Percentiles rank a stretch among this genome's conserved stretches.
Evolutionary conservation across 805 yeast genomes (phyloP).

Genomic region (Kazachstania psychrophila): DNA sequence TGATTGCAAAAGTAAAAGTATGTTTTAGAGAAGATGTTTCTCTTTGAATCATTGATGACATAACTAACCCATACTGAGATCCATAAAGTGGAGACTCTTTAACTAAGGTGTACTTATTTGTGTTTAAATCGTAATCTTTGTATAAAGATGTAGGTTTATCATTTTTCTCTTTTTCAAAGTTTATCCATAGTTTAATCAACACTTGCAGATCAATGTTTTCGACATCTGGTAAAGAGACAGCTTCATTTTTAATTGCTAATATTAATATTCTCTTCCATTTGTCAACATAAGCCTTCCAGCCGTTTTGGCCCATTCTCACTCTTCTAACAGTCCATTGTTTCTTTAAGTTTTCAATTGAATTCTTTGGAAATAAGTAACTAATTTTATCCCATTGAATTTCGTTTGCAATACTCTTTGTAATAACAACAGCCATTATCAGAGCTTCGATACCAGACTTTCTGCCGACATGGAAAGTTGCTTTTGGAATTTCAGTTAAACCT

Average conservation of each 20-base stretch:
- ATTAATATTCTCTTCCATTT: slow-evolving; percentile 62
- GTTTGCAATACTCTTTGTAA: slow-evolving; percentile 51
- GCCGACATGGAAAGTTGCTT: slow-evolving; percentile 17
- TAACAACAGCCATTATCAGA: slow-evolving; percentile 55
- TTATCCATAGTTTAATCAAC: slow-evolving; percentile 58
- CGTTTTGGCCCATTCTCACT: slow-evolving; percentile 51
- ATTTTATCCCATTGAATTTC: slow-evolving; percentile 62
- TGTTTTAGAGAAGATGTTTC: slow-evolving; percentile 44
- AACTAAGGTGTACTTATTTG: slow-evolving; percentile 36
- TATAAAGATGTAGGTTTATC: slow-evolving; percentile 13
- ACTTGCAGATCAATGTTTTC: slow-evolving; percentile 41
- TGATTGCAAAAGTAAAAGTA: slow-evolving; percentile 34
- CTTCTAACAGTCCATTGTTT: slow-evolving; percentile 56
- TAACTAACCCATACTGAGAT: slow-evolving; percentile 37
- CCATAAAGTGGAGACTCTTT: slow-evolving; percentile 24
- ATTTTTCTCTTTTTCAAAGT: slow-evolving; percentile 33
- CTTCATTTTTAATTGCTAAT: slow-evolving; percentile 47
- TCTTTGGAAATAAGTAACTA: slow-evolving; percentile 36
- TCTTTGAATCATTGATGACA: slow-evolving; percentile 61
- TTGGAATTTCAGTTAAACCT: not conserved
- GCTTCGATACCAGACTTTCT: slow-evolving; percentile 41
- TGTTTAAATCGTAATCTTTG: slow-evolving; percentile 40
- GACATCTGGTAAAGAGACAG: slow-evolving; percentile 41
- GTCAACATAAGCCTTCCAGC: slow-evolving; percentile 42
- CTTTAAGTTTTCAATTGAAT: slow-evolving; percentile 38